Conservation (phyloP, 2,329 filamentous ascomycete species). For the Thelonectria rubi region DNA sequence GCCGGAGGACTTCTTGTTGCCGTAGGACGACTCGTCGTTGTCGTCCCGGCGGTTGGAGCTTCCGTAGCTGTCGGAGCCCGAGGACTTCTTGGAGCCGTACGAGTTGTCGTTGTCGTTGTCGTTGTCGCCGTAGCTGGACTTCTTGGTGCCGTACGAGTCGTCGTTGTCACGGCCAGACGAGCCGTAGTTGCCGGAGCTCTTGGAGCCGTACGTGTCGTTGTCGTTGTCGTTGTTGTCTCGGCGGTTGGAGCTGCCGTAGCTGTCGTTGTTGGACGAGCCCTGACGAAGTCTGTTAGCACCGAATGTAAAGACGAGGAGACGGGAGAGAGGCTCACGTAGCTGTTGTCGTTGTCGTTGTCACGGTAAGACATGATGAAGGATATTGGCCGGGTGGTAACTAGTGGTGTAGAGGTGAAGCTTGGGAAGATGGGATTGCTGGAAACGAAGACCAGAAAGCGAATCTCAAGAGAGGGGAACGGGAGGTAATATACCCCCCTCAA, state of each 20-base stretch:
- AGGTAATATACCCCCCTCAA: constrained; percentile 2
- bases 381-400: neutral
- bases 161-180: neutral
- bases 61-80: constrained; percentile 31
- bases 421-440: neutral
- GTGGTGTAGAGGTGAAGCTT: neutral
- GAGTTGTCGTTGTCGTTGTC: constrained; percentile 15
- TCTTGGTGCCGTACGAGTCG: neutral
- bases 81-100: constrained; percentile 23
- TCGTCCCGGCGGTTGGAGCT: constrained; percentile 21
- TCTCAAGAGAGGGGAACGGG: neutral
- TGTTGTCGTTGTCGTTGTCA: constrained; percentile 49
- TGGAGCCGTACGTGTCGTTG: constrained; percentile 21
- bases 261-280: constrained; percentile 32
- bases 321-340: constrained; percentile 16
- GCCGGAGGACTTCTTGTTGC: neutral
- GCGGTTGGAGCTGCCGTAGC: constrained; percentile 20
- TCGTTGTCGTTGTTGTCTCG: constrained; percentile 13
- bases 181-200: too few relatives aligned
- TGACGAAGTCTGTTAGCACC: constrained; percentile 16
- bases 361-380: constrained; percentile 57
- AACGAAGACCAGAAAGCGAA: neutral
- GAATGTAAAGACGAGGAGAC: neutral
- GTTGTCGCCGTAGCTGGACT: constrained; percentile 17
- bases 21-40: neutral